Conservation (phyloP, 2,329 filamentous ascomycete genomes). For the Sphaerostilbella broomeana region DNA sequence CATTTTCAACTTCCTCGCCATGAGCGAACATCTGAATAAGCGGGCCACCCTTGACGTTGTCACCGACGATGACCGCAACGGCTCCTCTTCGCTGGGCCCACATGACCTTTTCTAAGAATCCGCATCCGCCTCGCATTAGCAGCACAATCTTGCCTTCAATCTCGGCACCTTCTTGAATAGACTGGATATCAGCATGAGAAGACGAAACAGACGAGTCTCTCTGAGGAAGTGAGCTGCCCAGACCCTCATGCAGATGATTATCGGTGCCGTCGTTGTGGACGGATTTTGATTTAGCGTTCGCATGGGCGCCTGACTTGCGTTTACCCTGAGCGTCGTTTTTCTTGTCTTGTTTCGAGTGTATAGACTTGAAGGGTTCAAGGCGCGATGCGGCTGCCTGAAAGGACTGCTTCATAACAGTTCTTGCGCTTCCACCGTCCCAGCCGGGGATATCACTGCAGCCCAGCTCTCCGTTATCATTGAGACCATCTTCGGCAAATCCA, state of each 20-base stretch:
- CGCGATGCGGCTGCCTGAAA: conserved; percentile 25
- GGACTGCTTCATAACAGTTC: conserved; percentile 36
- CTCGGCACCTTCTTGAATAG: conserved; percentile 82
- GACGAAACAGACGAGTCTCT: conserved; percentile 32
- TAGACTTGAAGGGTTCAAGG: conserved; percentile 16
- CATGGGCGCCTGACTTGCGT: conserved; percentile 19
- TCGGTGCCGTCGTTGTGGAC: conserved; percentile 69
- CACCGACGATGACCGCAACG: conserved; percentile 85
- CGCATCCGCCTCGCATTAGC: conserved; percentile 86
- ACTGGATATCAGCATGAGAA: conserved; percentile 83
- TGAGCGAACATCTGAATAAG: conserved; percentile 98
- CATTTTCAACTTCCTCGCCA: conserved; percentile 81
- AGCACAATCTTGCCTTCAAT: conserved; percentile 91
- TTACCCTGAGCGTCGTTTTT: conserved; percentile 21
- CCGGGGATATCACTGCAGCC: conserved; percentile 93
- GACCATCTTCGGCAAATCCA: conserved; percentile 75
- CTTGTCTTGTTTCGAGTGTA: conserved; percentile 15
- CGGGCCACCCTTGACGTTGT: conserved; percentile 81
- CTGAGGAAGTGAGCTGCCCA: conserved; percentile 27
- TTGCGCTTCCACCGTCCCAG: conserved; percentile 61
- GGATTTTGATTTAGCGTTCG: conserved; percentile 8
- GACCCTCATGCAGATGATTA: conserved; percentile 64
- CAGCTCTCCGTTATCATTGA: conserved; percentile 72
- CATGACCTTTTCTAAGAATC: conserved; percentile 93
- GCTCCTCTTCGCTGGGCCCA: conserved; percentile 92